Evolutionary conservation across 305 asterid genomes (phyloP).

Genomic region (Lippia alba): DNA sequence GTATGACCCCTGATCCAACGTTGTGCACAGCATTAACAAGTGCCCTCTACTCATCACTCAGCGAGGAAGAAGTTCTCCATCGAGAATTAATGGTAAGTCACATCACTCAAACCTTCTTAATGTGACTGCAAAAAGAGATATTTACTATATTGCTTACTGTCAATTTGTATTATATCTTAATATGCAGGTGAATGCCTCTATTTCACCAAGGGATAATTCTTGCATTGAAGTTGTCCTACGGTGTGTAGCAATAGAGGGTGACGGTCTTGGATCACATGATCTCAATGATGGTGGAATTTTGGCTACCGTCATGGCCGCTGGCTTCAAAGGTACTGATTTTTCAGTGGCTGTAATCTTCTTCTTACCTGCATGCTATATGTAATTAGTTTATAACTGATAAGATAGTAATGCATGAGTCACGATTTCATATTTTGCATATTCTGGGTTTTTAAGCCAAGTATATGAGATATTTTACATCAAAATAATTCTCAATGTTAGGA

Average conservation of each 20-base stretch:
- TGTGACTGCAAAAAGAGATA: neutral
- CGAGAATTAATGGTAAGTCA: constrained; percentile 80
- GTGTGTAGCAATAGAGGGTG: constrained; percentile 85
- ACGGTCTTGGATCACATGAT: constrained; percentile 86
- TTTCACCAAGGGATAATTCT: constrained; percentile 62
- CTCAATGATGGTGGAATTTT: constrained; percentile 92
- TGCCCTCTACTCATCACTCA: constrained; percentile 82
- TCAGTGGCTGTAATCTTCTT: constrained; percentile 23
- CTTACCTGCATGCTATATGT: constrained; percentile 13
- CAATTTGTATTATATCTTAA: constrained; percentile 29
- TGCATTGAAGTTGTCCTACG: constrained; percentile 88
- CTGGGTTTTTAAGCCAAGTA: constrained; percentile 14
- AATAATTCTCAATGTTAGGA: constrained; percentile 51
- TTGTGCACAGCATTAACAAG: constrained; percentile 84
- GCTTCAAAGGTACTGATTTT: constrained; percentile 77
- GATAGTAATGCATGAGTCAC: constrained; percentile 9
- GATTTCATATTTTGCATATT: neutral
- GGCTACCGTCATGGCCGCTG: constrained; percentile 79
- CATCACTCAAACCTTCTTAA: constrained; percentile 16
- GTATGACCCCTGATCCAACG: constrained; percentile 87
- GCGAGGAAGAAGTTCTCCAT: constrained; percentile 77
- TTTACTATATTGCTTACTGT: constrained; percentile 6
- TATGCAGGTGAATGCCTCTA: constrained; percentile 71
- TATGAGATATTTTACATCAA: constrained; percentile 10
- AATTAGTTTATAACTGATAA: constrained; percentile 11